phyloP scores from a whole-genome alignment of 371 early-diverging fungal genomes.

The Syncephalis plumigaleata region DNA sequence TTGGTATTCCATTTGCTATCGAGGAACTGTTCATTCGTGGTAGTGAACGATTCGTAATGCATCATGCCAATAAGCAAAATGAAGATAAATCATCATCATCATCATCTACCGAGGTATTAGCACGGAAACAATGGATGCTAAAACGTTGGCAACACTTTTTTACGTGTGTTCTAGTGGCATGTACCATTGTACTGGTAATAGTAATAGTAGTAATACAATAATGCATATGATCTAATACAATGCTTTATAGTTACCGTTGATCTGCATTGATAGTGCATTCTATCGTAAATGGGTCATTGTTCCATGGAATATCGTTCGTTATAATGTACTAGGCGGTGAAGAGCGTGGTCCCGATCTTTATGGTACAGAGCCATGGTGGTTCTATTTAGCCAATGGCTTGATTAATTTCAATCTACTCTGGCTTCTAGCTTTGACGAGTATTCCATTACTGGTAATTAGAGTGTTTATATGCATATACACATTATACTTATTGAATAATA shows the following conservation, averaged over 20 bases:
- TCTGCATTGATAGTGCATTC: constrained; percentile 52
- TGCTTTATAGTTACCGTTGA: constrained; percentile 25
- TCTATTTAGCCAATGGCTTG: constrained; percentile 69
- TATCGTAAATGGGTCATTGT: constrained; percentile 55
- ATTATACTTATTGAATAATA: not conserved
- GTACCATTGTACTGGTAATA: constrained; percentile 9
- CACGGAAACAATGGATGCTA: not conserved
- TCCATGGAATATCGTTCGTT: constrained; percentile 71
- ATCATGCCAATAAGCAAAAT: no score
- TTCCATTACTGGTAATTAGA: constrained; percentile 35
- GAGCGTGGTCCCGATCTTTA: constrained; percentile 69
- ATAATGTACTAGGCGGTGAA: constrained; percentile 68
- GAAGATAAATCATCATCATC: no score
- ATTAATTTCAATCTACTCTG: constrained; percentile 79
- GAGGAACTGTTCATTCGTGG: constrained; percentile 39
- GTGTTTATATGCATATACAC: not conserved
- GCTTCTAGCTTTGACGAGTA: constrained; percentile 39
- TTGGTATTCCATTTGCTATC: constrained; percentile 58
- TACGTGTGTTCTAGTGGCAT: constrained; percentile 12
- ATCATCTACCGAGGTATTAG: not conserved
- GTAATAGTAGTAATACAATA: not conserved
- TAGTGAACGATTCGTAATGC: not conserved
- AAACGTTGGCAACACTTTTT: not conserved
- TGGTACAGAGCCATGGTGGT: constrained; percentile 89
- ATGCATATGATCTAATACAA: not conserved